Conservation (phyloP, 1,139 yeast species). For the Suhomyces bokatorum region DNA sequence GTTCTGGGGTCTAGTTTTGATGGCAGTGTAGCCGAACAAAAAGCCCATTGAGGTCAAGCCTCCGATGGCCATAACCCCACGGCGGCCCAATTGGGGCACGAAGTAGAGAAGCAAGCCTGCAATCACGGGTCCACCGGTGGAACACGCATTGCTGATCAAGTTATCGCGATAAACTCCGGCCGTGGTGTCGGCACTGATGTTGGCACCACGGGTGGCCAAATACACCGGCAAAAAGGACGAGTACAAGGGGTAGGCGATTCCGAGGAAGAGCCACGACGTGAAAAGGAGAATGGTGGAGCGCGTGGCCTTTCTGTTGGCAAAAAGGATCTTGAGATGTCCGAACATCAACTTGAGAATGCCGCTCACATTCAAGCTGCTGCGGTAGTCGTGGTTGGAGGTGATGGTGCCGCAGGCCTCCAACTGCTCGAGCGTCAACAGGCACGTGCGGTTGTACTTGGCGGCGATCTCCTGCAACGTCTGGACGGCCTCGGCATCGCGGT, state of each 20-base stretch:
- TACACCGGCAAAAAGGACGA: constrained; percentile 40
- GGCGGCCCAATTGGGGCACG: constrained; percentile 51
- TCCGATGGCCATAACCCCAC: constrained; percentile 57
- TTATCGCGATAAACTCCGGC: constrained; percentile 52
- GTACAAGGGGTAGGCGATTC: constrained; percentile 42
- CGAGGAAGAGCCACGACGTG: constrained; percentile 38
- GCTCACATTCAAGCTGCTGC: constrained; percentile 16
- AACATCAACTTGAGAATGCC: constrained; percentile 17
- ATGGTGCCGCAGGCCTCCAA: constrained; percentile 31
- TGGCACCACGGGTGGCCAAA: constrained; percentile 42
- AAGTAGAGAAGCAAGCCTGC: constrained; percentile 46
- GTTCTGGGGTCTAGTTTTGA: constrained; percentile 49
- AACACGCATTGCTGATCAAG: constrained; percentile 48
- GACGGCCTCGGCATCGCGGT: constrained; percentile 37
- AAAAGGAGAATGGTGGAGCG: constrained; percentile 33
- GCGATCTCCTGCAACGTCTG: constrained; percentile 31
- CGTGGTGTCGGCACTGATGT: constrained; percentile 33
- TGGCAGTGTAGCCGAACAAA: constrained; percentile 57
- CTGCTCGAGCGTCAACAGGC: constrained; percentile 32
- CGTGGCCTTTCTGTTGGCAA: constrained; percentile 26
- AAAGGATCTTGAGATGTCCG: constrained; percentile 30
- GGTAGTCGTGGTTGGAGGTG: constrained; percentile 18
- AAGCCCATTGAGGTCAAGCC: constrained; percentile 54
- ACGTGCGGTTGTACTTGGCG: constrained; percentile 27
- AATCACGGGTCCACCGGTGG: constrained; percentile 58